Evolutionary conservation across 352 stramenopile species (phyloP), one percentile per base, ranked within the genome.

Genomic region (Thraustotheca clavata): DNA sequence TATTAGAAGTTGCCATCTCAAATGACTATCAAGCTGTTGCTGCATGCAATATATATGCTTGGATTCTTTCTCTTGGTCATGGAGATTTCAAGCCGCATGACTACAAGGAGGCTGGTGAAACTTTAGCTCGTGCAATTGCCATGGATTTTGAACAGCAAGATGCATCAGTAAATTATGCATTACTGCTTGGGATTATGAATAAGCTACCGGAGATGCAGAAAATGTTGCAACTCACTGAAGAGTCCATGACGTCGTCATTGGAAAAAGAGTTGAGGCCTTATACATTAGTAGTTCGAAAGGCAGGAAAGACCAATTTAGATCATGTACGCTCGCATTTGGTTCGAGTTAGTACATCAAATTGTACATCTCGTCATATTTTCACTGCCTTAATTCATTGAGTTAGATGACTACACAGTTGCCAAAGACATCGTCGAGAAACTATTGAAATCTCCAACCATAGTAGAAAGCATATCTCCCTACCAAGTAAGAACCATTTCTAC

Each of bases 81-180:
- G 32, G 18, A 22, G n/a, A 72, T 26, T 12, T 88, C 4, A 61
- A 77, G 33, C 39, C 18, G 7, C 43, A 39, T 3, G 77, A 90
- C 48, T 63, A 70, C 7, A 60, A 79, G 34, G 71, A 75, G 18
- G 79, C 80, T 0, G 67, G 73, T 0, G 62, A 74, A 33, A 61
- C 76, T 11, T 67, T 93, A 49, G 73, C 87, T 55, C 73, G 79
- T 4, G 67, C 73, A n/a, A 52, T 93, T 33, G 75, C 80, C 36
- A 70, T 91, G 20, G 75, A 90, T 12, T 72, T 73, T 49, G 67
- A 67, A 9, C 67, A 86, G n/a, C 69, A 69, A 4, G 50, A 43
- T 22, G 33, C 26, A 4, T 18, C 50, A 7, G 83, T 85, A 49
- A 88, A 93, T 63, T 88, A 90, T 46, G 76, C 80, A 0, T 52